Percentiles rank a stretch among this genome's conserved stretches.
Evolutionary conservation across 2,329 filamentous ascomycete species (phyloP).

Genomic region (Botrytis pseudocinerea): DNA sequence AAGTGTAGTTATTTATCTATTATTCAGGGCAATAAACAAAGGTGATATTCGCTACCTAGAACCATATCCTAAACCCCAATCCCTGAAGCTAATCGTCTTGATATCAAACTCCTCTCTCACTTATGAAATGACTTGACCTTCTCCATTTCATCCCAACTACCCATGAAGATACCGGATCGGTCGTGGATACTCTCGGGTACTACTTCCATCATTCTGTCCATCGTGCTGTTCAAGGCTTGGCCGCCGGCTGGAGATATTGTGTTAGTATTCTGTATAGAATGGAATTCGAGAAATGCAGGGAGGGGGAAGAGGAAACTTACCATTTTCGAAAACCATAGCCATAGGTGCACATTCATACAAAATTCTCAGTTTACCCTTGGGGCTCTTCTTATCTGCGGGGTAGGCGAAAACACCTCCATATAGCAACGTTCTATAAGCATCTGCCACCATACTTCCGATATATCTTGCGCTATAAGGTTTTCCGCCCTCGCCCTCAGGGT

Average conservation of each 20-base stretch:
- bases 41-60: conserved; percentile 12
- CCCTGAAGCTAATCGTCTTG: not conserved
- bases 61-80: conserved; percentile 28
- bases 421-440: conserved; percentile 91
- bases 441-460: conserved; percentile 97
- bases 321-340: conserved; percentile 99
- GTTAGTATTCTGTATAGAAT: not conserved
- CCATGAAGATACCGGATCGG: conserved; percentile 92
- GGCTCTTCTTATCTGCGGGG: conserved; percentile 95
- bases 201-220: conserved; percentile 86
- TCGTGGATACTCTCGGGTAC: conserved; percentile 94
- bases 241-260: conserved; percentile 68
- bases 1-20: not conserved
- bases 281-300: not conserved
- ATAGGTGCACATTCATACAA: conserved; percentile 98
- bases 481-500: conserved; percentile 63
- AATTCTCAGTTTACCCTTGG: conserved; percentile 96
- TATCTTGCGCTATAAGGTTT: conserved; percentile 96
- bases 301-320: conserved; percentile 51
- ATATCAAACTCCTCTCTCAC: conserved; percentile 19
- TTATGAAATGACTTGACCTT: conserved; percentile 69
- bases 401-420: conserved; percentile 99
- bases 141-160: conserved; percentile 91
- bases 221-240: conserved; percentile 86
- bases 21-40: conserved; percentile 7